phyloP scores from a whole-genome alignment of 257 asterid species.

The Scutellaria galericulata region DNA sequence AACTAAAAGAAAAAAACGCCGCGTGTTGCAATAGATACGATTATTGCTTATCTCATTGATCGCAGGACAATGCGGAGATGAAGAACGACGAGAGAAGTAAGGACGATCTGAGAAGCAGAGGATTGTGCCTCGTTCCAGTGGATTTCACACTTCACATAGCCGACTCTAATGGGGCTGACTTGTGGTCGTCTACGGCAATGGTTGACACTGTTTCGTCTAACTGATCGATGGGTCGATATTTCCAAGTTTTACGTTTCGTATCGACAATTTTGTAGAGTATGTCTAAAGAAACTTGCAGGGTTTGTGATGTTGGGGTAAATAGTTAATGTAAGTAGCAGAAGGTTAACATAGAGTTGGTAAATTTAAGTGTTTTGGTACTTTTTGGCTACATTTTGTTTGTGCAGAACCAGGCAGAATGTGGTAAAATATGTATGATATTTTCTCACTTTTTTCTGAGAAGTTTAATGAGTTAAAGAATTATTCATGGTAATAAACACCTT shows the following conservation, averaged over 20 bases:
- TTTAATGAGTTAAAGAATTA: too few species aligned
- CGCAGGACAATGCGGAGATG: conserved; percentile 38
- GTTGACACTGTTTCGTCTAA: conserved; percentile 42
- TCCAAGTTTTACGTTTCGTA: neutral
- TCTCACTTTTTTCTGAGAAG: too few species aligned
- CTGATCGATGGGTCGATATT: conserved; percentile 25
- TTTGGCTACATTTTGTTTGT: neutral
- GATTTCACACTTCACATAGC: conserved; percentile 65
- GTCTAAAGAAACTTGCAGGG: conserved; percentile 22
- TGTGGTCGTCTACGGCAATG: conserved; percentile 75
- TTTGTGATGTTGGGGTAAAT: conserved; percentile 34
- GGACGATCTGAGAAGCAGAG: conserved; percentile 63
- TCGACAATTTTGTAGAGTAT: conserved; percentile 35
- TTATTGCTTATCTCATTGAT: too few species aligned
- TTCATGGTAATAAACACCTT: too few species aligned
- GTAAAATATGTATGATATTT: too few species aligned
- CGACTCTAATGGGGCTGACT: conserved; percentile 78
- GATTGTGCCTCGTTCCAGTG: conserved; percentile 80
- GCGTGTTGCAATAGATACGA: too few species aligned
- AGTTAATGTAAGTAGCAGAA: conserved; percentile 35
- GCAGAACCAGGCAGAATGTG: neutral
- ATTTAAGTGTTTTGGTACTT: conserved; percentile 9
- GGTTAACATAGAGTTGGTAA: neutral
- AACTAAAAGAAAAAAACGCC: too few species aligned
- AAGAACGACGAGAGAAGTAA: conserved; percentile 29